Evolutionary conservation across 108 stramenopile species (phyloP).

Genomic region (Conticribra guillardii): DNA sequence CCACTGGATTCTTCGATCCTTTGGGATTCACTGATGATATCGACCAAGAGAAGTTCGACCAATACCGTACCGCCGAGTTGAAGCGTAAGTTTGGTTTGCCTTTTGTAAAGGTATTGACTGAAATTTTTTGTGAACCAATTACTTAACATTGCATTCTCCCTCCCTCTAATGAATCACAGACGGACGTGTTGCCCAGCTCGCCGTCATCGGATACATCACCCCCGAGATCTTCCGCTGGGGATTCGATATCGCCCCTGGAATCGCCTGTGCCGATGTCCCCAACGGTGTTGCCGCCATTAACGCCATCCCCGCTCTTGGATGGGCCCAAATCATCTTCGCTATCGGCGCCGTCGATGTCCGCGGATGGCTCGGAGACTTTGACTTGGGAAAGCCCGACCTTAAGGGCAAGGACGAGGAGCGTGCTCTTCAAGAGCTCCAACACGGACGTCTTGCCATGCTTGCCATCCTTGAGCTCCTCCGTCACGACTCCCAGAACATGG

Average conservation of each 20-base stretch:
- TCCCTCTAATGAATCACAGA: constrained; percentile 13
- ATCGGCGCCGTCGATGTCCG: constrained; percentile 75
- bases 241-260: constrained; percentile 62
- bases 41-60: constrained; percentile 64
- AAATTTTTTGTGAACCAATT: background rate
- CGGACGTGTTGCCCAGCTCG: constrained; percentile 71
- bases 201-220: constrained; percentile 69
- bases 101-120: background rate
- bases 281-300: constrained; percentile 39
- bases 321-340: constrained; percentile 80
- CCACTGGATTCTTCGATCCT: constrained; percentile 70
- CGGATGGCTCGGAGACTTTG: constrained; percentile 65
- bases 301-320: constrained; percentile 68
- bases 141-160: background rate
- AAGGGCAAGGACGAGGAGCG: constrained; percentile 38
- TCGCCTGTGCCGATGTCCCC: constrained; percentile 80
- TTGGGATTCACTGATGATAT: constrained; percentile 57
- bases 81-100: constrained; percentile 40
- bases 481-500: constrained; percentile 30
- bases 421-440: constrained; percentile 40
- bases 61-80: constrained; percentile 74
- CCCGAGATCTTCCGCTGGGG: constrained; percentile 60
- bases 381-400: constrained; percentile 56
- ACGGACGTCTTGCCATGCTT: constrained; percentile 33
- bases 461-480: constrained; percentile 36